Evolutionary conservation across 768 basidiomycete species (phyloP), one percentile per base, ranked within the genome.

Genomic region (Rhodotorula paludigena): DNA sequence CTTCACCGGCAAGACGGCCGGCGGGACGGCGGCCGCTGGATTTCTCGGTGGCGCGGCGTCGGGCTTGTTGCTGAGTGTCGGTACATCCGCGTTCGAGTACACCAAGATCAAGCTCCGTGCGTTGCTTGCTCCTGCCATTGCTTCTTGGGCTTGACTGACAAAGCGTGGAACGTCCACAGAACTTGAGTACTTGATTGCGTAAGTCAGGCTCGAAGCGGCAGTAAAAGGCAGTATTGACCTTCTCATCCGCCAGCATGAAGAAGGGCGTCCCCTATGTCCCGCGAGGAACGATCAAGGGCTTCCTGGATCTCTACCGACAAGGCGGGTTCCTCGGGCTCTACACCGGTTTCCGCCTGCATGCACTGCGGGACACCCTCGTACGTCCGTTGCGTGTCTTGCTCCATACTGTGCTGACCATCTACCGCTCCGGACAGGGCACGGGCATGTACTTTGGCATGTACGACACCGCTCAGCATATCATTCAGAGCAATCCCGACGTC

Each of bases 1-100:
- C 74, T 81, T 92, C 39, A 81, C 81, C 74, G 82, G 38, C 6
- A 39, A 69, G 18, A 51, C 63, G 44, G 36, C 59, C 3, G 18
- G 14, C 14, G 44, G 54, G 20, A 53, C 62, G 1, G 71, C 69
- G 3, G 52, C 10, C 12, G 35, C 63, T 0, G 74, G 74, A 0
- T 75, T 75, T 52, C 5, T 64, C 18, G 74, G 74, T 28, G 74
- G 74, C 7, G 72, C 72, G 12, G 68, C 74, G n/a, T 63, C 66
- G 16, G 74, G 73, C 6, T 28, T 71, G 52, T 5, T 69, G 59
- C 48, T 73, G 48, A 63, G 60, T n/a, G 49, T 68, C 11, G 66
- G 66, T 20, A 72, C 71, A 21, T 53, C 57, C 32, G 71, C 71
- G 15, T 72, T 72, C 42, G 71, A 72, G 57, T 68, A 54, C 15